Base-by-base conservation (phyloP, 768 basidiomycete species). In the Suillus tomentosus region DNA sequence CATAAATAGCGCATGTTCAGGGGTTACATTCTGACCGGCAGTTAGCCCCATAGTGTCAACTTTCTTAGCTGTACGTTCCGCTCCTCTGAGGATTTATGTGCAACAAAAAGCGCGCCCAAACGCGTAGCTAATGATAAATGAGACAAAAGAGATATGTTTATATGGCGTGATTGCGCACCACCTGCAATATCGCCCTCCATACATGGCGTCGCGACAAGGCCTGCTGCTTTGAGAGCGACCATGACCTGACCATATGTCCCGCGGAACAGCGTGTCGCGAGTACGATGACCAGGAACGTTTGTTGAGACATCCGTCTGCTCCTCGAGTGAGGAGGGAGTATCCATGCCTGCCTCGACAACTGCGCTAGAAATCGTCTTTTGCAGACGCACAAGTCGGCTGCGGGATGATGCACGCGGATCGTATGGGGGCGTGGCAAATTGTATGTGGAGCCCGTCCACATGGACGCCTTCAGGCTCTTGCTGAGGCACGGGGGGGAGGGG, bases 211-310 rank as follows among this genome's bases (percentile, higher is more conserved):
- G 74, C 70, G 31, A 70, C 71, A 67, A 81, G 70, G 45, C 80
- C 80, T 1, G 77, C 80, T 17, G 64, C 70, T 57, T 76, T 67
- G 50, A 81, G 68, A n/a, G 80, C 80, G 27, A 69, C 64, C 74
- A 76, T 74, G 58, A 81, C 67, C 68, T 81, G 80, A 11, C 80
- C 80, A 66, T 80, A 81, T 22, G 80, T 81, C 31, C 80, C 80
- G 31, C 77, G 74, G 66, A 79, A 81, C 60, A 81, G 67, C 42
- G 34, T n/a, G 2, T 8, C 45, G 43, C 62, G 68, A 2, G 31
- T n/a, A 34, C 22, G 31, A 24, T 56, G 24, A 5, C 13, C 58
- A 22, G 58, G 62, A 19, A 45, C 40, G 36, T 55, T 24, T 13
- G 58, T 39, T 45, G 64, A 54, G 43, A 31, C 17, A 13, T 58